Percentiles rank a stretch among this genome's conserved stretches.
phyloP scores from a whole-genome alignment of 495 filamentous ascomycete species.

The Penicillium maclennaniae region DNA sequence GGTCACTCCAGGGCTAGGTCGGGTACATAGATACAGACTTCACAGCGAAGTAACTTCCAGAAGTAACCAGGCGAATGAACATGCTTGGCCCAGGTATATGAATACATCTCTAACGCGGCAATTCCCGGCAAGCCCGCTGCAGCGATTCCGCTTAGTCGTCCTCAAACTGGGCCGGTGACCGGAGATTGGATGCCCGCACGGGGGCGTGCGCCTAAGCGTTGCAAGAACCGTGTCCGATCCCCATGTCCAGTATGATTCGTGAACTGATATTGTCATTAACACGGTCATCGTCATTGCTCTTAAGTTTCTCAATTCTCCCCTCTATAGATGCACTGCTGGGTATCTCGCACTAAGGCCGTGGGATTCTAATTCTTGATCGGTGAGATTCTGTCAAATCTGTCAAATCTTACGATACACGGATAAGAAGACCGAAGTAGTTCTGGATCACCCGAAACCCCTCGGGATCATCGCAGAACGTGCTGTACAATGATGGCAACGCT shows the following conservation, averaged over 20 bases:
- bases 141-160: conserved; percentile 8
- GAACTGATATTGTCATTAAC: not conserved
- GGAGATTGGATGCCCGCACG: conserved; percentile 19
- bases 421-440: not conserved
- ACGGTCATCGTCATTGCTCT: not conserved
- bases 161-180: conserved; percentile 15
- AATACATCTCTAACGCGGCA: conserved; percentile 10
- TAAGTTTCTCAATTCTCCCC: no score
- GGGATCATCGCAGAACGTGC: not conserved
- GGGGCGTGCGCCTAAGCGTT: conserved; percentile 22
- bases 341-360: no score
- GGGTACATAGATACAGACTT: not conserved
- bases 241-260: conserved; percentile 2
- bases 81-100: not conserved
- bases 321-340: no score
- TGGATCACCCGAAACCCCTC: not conserved
- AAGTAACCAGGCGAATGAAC: not conserved
- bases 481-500: conserved; percentile 14
- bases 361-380: no score
- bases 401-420: no score
- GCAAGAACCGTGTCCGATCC: not conserved
- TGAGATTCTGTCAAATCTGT: no score
- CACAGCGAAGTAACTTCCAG: not conserved
- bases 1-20: no score
- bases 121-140: conserved; percentile 18